These are phyloP conservation scores for Macrotyloma uniflorum DNA, from an alignment of 306 rosid species.

Conservation along the genomic window DNA sequence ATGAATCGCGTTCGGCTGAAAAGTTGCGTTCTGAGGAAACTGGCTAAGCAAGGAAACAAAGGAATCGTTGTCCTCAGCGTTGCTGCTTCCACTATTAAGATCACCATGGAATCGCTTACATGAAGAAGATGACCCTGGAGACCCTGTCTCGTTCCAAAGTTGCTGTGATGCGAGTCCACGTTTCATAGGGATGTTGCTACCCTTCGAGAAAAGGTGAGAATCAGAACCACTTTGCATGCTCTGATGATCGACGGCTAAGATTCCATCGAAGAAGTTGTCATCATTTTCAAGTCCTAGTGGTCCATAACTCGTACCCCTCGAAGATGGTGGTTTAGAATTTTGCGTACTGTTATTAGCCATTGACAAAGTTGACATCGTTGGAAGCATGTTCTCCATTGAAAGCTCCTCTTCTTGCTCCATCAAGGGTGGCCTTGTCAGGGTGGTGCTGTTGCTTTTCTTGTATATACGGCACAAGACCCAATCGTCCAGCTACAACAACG, in stretches of 20 bases:
- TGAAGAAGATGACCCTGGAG: constrained; percentile 51
- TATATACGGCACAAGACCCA: constrained; percentile 97
- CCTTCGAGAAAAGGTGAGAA: constrained; percentile 36
- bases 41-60: constrained; percentile 77
- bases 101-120: constrained; percentile 73
- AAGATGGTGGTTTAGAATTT: constrained; percentile 33
- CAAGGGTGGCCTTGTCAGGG: constrained; percentile 52
- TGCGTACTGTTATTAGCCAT: constrained; percentile 24
- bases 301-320: constrained; percentile 39
- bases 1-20: constrained; percentile 52
- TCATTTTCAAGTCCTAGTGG: constrained; percentile 51
- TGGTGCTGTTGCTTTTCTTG: constrained; percentile 61
- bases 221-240: constrained; percentile 40
- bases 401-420: constrained; percentile 58
- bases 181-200: constrained; percentile 38
- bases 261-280: constrained; percentile 58
- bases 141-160: constrained; percentile 63
- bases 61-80: constrained; percentile 52
- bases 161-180: constrained; percentile 48
- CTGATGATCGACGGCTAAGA: constrained; percentile 41
- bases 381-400: constrained; percentile 53
- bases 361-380: constrained; percentile 32
- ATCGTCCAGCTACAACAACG: constrained; percentile 69
- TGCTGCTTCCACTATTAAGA: constrained; percentile 49
- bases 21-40: constrained; percentile 55